Evolutionary conservation across 345 rosid genomes (phyloP).

Genomic region (Citrus medica): DNA sequence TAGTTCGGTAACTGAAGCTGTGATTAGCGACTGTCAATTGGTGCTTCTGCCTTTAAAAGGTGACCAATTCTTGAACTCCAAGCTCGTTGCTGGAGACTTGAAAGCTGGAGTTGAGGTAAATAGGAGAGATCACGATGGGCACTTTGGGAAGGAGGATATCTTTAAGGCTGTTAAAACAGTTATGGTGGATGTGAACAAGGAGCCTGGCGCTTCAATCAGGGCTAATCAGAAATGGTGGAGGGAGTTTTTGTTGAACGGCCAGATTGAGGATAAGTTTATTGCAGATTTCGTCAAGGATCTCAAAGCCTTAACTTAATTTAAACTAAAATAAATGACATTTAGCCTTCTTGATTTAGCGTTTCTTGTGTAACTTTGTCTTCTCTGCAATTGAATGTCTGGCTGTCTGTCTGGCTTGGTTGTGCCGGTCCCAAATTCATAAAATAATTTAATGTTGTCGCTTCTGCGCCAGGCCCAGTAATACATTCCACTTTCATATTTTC

Average conservation of each 20-base stretch:
- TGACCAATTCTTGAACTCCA: slow-evolving; percentile 37
- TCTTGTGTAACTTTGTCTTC: no score
- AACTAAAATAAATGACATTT: no score
- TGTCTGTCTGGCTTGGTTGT: no score
- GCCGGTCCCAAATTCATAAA: no score
- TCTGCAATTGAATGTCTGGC: no score
- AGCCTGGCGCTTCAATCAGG: slow-evolving; percentile 24
- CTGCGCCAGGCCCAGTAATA: no score
- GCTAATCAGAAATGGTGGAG: slow-evolving; percentile 31
- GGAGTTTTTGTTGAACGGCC: slow-evolving; percentile 22
- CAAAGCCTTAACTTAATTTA: slow-evolving; percentile 14
- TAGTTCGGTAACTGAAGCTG: slow-evolving; percentile 32
- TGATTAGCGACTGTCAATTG: slow-evolving; percentile 30
- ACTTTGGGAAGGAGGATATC: slow-evolving; percentile 22
- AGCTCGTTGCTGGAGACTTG: slow-evolving; percentile 23
- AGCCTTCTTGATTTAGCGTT: no score
- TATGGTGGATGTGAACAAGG: slow-evolving; percentile 30
- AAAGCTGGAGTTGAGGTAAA: slow-evolving; percentile 29
- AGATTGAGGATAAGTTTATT: slow-evolving; percentile 18
- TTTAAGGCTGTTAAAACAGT: slow-evolving; percentile 22
- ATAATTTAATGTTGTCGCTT: no score
- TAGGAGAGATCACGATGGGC: slow-evolving; percentile 32
- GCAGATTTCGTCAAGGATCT: slow-evolving; percentile 18
- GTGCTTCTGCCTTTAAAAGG: slow-evolving; percentile 36
- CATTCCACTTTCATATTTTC: no score